Base-by-base conservation (phyloP, 768 basidiomycete species). In the Collybiopsis luxurians region DNA sequence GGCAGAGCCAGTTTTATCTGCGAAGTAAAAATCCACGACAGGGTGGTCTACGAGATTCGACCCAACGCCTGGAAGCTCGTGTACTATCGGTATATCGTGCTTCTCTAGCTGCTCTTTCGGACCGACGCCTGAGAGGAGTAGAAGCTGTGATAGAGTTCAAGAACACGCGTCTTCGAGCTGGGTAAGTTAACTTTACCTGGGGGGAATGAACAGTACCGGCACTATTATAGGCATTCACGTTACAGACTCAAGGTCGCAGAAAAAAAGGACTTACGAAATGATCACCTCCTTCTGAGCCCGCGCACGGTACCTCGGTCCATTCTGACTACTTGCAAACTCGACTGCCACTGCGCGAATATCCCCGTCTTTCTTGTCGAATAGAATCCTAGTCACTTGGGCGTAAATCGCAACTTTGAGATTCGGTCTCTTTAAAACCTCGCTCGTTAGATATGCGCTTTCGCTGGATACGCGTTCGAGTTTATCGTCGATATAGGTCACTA, bases 61-160 rank as follows among this genome's bases (percentile, higher is more conserved):
- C 10, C 93, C 93, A 13, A 95, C 90, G 9, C 82, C 83, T 0
- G 90, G 86, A 4, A 86, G 78, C 61, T 93, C 82, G 6, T 81
- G 66, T 17, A 86, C 67, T 30, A 86, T 72, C 0, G 81, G 76
- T 42, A 95, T 86, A 15, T 70, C 68, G 60, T 82, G 71, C 10
- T 70, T 64, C n/a, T 73, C 61, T 38, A 94, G 77, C 34, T 89
- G 76, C 2, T 73, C 68, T 1, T 78, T 77, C 28, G 89, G 86
- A 17, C 93, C 93, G 43, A 95, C 74, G 23, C 93, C 93, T 7
- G 89, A 90, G 36, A 90, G 75, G 79, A 87, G 80, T 19, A 90
- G 76, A 36, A 90, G 79, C 73, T n/a, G n/a, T 89, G 52, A 49
- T 6, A 23, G 51, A 27, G 10, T 36, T 30, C 5, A 19, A 15